Percentiles rank a stretch among this genome's conserved stretches.
These are phyloP conservation scores for Silene noctiflora DNA, from an alignment of 179 eudicot species.

Conservation along the genomic window DNA sequence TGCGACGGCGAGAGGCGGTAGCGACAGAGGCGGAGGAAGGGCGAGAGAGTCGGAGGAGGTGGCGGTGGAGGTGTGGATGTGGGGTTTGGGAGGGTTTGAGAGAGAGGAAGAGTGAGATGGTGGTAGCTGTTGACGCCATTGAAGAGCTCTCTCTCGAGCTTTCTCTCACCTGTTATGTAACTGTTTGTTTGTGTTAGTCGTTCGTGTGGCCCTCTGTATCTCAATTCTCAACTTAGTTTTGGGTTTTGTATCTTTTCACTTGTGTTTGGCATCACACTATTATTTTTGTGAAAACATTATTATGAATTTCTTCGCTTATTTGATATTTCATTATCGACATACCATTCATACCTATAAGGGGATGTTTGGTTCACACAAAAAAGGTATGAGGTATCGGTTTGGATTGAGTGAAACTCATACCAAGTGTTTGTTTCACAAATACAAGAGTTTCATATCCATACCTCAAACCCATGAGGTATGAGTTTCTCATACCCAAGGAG, in stretches of 20 bases:
- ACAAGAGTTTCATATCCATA: too few species aligned
- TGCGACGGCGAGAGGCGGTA: conserved; percentile 28
- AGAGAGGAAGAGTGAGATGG: conserved; percentile 28
- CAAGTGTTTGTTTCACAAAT: too few species aligned
- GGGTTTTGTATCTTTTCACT: not conserved
- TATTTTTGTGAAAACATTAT: too few species aligned
- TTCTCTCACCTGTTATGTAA: conserved; percentile 19
- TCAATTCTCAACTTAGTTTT: not conserved
- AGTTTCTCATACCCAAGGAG: too few species aligned
- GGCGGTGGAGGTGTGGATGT: conserved; percentile 13
- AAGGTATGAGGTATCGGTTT: too few species aligned
- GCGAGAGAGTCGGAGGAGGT: conserved; percentile 6
- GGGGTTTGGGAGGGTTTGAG: conserved; percentile 25
- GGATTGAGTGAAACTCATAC: too few species aligned
- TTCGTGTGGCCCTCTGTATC: conserved; percentile 27
- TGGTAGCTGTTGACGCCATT: conserved; percentile 33
- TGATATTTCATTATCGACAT: too few species aligned
- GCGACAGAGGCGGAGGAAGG: conserved; percentile 30
- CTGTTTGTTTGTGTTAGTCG: not conserved
- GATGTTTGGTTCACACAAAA: too few species aligned
- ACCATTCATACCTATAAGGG: too few species aligned
- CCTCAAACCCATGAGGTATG: too few species aligned
- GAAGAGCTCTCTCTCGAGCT: conserved; percentile 1
- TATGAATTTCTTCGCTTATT: too few species aligned
- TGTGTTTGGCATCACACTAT: not conserved